phyloP scores from a whole-genome alignment of 352 stramenopile species.

The Phytophthora vignae region DNA sequence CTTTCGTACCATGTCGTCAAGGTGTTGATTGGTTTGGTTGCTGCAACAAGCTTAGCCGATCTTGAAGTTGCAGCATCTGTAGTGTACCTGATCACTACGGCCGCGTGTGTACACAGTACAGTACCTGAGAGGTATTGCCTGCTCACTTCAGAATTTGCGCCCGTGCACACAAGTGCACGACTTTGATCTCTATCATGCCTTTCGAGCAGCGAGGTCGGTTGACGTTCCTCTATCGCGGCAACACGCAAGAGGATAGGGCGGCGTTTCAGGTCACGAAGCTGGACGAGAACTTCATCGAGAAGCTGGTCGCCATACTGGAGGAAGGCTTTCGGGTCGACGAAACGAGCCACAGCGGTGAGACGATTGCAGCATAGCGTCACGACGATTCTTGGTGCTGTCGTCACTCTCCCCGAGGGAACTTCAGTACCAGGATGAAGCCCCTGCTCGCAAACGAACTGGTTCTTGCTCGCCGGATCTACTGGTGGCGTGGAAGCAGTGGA shows the following conservation, averaged over 20 bases:
- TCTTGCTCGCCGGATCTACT: conserved; percentile 1
- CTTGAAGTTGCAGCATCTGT: not conserved
- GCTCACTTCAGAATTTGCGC: conserved; percentile 2
- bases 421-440: conserved; percentile 5
- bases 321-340: conserved; percentile 2
- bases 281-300: not conserved
- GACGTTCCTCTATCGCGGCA: conserved; percentile 6
- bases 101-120: no score
- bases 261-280: conserved; percentile 9
- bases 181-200: not conserved
- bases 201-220: conserved; percentile 7
- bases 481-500: conserved; percentile 1
- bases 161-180: not conserved
- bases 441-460: conserved; percentile 1
- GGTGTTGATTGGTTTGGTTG: not conserved
- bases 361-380: conserved; percentile 4
- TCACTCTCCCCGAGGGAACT: conserved; percentile 2
- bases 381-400: conserved; percentile 10
- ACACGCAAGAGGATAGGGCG: conserved; percentile 5
- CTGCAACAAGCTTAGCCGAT: not conserved
- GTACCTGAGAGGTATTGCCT: not conserved
- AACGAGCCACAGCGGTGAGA: conserved; percentile 8
- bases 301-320: conserved; percentile 3
- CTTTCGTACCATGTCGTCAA: conserved; percentile 2
- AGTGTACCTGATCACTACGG: not conserved